These are phyloP conservation scores for Ogataea philodendri DNA, from an alignment of 805 yeast genomes.

Conservation along the genomic window DNA sequence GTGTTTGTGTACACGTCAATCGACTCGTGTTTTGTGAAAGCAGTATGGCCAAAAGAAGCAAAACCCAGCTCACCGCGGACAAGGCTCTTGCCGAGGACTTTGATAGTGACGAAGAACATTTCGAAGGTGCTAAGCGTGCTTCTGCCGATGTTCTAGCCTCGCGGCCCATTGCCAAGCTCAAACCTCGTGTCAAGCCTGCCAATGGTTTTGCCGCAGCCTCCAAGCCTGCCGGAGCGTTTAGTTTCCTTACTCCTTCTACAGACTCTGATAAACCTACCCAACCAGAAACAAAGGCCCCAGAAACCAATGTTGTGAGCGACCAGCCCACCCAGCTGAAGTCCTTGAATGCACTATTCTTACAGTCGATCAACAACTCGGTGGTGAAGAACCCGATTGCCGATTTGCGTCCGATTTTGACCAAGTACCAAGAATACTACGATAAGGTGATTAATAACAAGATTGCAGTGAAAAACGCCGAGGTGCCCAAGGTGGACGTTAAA, in stretches of 20 bases:
- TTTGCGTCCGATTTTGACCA: slow-evolving; percentile 52
- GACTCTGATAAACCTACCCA: slow-evolving; percentile 1
- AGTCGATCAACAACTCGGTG: slow-evolving; percentile 44
- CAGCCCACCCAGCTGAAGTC: slow-evolving; percentile 57
- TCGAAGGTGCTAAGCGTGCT: slow-evolving; percentile 44
- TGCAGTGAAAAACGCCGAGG: slow-evolving; percentile 25
- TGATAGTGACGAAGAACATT: slow-evolving; percentile 38
- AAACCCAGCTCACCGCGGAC: slow-evolving; percentile 58
- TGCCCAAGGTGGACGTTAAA: slow-evolving; percentile 26
- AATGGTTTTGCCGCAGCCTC: slow-evolving; percentile 12
- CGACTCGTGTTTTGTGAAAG: slow-evolving; percentile 9
- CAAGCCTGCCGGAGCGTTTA: slow-evolving; percentile 16
- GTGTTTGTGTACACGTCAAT: slow-evolving; percentile 11
- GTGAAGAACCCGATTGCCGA: slow-evolving; percentile 50
- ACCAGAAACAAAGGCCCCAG: not conserved
- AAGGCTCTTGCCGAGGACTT: slow-evolving; percentile 27
- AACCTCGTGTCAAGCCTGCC: slow-evolving; percentile 33
- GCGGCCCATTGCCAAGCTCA: slow-evolving; percentile 67
- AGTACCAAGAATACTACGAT: slow-evolving; percentile 54
- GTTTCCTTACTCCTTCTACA: slow-evolving; percentile 9
- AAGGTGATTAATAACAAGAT: slow-evolving; percentile 34
- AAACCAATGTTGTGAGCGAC: slow-evolving; percentile 7
- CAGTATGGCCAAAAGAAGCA: slow-evolving; percentile 53
- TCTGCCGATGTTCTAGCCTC: slow-evolving; percentile 60
- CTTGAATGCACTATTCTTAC: slow-evolving; percentile 57